Base-by-base conservation (phyloP, 805 yeast genomes). In the Ogataea nakhonphanomensis region DNA sequence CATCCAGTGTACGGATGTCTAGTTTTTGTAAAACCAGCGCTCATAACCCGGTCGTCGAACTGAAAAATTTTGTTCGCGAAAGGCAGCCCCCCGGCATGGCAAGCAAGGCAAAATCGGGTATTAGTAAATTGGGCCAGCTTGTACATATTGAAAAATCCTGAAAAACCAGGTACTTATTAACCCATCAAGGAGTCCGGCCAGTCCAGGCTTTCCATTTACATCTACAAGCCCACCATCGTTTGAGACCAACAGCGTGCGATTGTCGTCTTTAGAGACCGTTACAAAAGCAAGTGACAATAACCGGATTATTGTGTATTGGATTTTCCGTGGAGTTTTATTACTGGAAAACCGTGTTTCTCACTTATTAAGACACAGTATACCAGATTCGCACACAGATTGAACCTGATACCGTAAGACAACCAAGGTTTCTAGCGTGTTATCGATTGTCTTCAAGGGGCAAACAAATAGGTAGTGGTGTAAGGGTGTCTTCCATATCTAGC, bases 1-100 rank as follows among this genome's bases (percentile, higher is more conserved):
- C 44, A 59, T 84, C 33, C 33, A 20, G 42, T 38, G 42, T 17
- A 38, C 12, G 37, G 42, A 38, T 38, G 42, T 33, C 9, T 25
- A 22, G n/a, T 9, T 14, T 7, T 8, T 9, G 12, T 4, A 26
- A 7, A 9, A 11, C 17, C 14, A 14, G 41, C 9, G 41, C 41
- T 38, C 42, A 15, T 28, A 38, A 39, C 43, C 43, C 8, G 4
- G 28, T 33, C 43, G 43, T 33, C 43, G 38, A 39, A 20, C 28
- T 23, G 37, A 38, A 38, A 39, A 39, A 39, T 29, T 39, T 37
- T 39, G 31, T 39, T 33, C 38, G 38, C 38, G 38, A 34, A 39
- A 33, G 37, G 42, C 38, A 34, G 35, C 38, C 43, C 35, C 37
- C 35, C 20, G 24, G 30, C 34, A 34, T 33, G 35, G 43, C 34